Percentiles rank a stretch among this genome's conserved stretches.
These are phyloP conservation scores for Torulaspora microellipsoides DNA, from an alignment of 805 yeast genomes.

Conservation along the genomic window DNA sequence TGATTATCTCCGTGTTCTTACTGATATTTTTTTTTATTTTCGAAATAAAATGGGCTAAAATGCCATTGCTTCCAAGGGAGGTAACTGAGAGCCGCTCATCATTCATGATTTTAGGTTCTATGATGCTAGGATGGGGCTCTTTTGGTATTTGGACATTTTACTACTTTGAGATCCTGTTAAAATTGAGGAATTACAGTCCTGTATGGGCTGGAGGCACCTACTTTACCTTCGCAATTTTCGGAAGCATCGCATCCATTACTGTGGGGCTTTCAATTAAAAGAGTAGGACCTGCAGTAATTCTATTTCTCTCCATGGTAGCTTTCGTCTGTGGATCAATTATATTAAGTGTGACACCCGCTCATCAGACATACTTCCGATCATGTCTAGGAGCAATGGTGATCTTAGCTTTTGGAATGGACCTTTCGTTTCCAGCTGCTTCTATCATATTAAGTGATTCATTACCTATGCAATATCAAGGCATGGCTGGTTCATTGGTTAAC, in stretches of 20 bases:
- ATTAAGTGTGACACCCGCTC: conserved; percentile 51
- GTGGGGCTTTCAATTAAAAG: conserved; percentile 47
- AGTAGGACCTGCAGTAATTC: conserved; percentile 46
- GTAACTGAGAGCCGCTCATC: conserved; percentile 42
- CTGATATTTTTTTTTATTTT: conserved; percentile 44
- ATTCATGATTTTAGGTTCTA: conserved; percentile 45
- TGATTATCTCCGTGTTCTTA: conserved; percentile 45
- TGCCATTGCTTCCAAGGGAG: conserved; percentile 53
- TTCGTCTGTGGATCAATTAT: conserved; percentile 53
- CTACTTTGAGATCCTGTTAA: conserved; percentile 47
- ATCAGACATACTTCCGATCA: conserved; percentile 57
- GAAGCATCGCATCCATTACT: conserved; percentile 49
- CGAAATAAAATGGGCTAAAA: conserved; percentile 42
- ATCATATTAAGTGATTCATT: conserved; percentile 54
- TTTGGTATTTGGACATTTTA: conserved; percentile 74
- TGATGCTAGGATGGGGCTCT: conserved; percentile 70
- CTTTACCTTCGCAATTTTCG: conserved; percentile 46
- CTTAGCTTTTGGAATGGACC: conserved; percentile 70
- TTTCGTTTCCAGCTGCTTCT: conserved; percentile 72
- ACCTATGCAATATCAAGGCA: conserved; percentile 65
- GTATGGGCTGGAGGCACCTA: conserved; percentile 45
- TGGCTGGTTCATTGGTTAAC: conserved; percentile 69
- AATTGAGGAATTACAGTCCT: conserved; percentile 46
- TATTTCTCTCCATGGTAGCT: conserved; percentile 48
- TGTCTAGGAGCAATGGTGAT: conserved; percentile 53